These are phyloP conservation scores for Phyllosticta capitalensis DNA, from an alignment of 2,329 filamentous ascomycete species.

Conservation along the genomic window DNA sequence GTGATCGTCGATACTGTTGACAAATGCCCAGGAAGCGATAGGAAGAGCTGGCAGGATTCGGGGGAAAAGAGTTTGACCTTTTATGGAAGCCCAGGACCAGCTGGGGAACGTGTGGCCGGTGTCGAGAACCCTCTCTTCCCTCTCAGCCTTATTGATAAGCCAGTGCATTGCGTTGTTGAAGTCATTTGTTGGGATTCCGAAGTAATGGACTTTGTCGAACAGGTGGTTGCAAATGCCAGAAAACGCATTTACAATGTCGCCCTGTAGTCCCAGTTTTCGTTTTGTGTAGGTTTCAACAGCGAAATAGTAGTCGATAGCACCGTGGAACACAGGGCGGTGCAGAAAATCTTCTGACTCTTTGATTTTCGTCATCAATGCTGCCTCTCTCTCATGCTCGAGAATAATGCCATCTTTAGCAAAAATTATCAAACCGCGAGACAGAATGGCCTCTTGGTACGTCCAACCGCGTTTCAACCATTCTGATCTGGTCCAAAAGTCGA, in stretches of 20 bases:
- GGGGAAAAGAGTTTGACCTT: not conserved
- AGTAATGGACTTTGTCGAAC: not conserved
- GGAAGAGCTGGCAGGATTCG: not conserved
- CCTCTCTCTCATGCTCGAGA: not conserved
- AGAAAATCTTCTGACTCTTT: not conserved
- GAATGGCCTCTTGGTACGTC: slow-evolving; percentile 9
- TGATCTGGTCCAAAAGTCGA: not conserved
- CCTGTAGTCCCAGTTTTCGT: not conserved
- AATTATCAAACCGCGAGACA: slow-evolving; percentile 6
- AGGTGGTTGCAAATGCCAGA: not conserved
- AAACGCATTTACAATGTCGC: not conserved
- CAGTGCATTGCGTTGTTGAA: not conserved
- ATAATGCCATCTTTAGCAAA: not conserved
- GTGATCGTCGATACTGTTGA: not conserved
- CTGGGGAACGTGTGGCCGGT: not conserved
- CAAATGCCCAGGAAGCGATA: not conserved
- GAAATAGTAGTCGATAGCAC: not conserved
- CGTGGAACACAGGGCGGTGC: not conserved
- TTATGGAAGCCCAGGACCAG: not conserved
- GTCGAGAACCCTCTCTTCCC: not conserved
- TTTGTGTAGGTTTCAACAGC: not conserved
- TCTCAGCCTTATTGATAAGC: not conserved
- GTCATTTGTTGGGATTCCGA: not conserved
- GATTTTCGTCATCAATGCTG: not conserved
- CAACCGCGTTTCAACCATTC: slow-evolving; percentile 5